phyloP scores from a whole-genome alignment of 2,329 filamentous ascomycete genomes.

The Hymenotorrendiella dingleyae region DNA sequence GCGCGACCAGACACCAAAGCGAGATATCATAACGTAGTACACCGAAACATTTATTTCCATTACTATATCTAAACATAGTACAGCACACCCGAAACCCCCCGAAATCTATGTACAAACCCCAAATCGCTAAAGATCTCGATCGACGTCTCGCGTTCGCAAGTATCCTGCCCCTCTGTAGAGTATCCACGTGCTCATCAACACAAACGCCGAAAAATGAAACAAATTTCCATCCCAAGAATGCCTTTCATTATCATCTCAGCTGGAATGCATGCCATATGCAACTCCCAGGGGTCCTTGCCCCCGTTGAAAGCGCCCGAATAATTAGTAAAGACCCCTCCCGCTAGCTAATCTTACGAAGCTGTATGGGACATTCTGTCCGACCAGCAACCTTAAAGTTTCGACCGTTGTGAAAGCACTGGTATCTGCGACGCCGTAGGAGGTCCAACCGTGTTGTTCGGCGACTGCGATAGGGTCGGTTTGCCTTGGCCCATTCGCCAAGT shows the following conservation, averaged over 20 bases:
- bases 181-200: no score
- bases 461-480: slow-evolving; percentile 64
- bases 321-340: slow-evolving; percentile 44
- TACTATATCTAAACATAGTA: slow-evolving; percentile 1
- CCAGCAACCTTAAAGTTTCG: slow-evolving; percentile 69
- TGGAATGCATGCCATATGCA: no score
- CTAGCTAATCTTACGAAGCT: slow-evolving; percentile 76
- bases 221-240: no score
- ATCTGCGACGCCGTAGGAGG: slow-evolving; percentile 72
- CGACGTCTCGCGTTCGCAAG: no score
- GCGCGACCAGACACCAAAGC: no score
- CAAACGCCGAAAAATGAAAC: no score
- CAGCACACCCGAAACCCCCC: background rate
- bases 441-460: slow-evolving; percentile 70
- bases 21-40: no score
- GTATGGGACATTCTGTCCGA: slow-evolving; percentile 82
- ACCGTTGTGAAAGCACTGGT: slow-evolving; percentile 80
- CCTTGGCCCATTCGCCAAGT: slow-evolving; percentile 60
- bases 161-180: no score
- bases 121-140: no score
- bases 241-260: no score
- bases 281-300: no score
- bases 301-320: no score
- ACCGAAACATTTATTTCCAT: background rate
- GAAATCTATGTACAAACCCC: slow-evolving; percentile 1